Evolutionary conservation across 768 basidiomycete species (phyloP).

Genomic region (Podaxis sp.): DNA sequence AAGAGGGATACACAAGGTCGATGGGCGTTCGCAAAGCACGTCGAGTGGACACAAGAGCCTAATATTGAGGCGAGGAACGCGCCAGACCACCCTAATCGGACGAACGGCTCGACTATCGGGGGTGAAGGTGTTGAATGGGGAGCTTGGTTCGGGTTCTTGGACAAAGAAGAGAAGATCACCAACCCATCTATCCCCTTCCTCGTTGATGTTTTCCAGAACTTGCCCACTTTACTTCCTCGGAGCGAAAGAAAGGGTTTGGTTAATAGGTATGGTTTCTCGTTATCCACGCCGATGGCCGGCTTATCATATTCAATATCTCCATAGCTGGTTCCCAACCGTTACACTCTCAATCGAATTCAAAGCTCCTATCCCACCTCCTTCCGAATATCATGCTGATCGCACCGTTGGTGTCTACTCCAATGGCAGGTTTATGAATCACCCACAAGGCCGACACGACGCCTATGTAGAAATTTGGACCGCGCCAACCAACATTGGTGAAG

Average conservation of each 20-base stretch:
- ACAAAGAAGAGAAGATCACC: constrained; percentile 38
- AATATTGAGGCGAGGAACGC: constrained; percentile 35
- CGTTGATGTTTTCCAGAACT: constrained; percentile 47
- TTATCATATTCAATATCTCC: neutral
- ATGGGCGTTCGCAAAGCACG: constrained; percentile 32
- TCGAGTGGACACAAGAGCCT: constrained; percentile 37
- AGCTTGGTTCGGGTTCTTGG: constrained; percentile 48
- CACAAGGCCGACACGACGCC: constrained; percentile 52
- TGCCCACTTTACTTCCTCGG: constrained; percentile 43
- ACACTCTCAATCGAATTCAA: constrained; percentile 61
- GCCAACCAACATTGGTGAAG: constrained; percentile 49
- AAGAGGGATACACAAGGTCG: constrained; percentile 16
- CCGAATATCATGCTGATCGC: constrained; percentile 35
- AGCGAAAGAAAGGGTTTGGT: constrained; percentile 35
- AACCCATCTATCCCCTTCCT: constrained; percentile 49
- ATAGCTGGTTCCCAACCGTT: constrained; percentile 64
- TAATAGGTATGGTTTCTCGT: constrained; percentile 21
- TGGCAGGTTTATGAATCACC: constrained; percentile 48
- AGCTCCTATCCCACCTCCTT: constrained; percentile 45
- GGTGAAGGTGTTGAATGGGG: constrained; percentile 57
- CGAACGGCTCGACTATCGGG: constrained; percentile 36
- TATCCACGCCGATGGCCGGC: neutral
- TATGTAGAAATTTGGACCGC: constrained; percentile 67
- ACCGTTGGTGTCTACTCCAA: constrained; percentile 55
- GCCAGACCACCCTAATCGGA: constrained; percentile 31